A percentile compares a stretch with the other conserved stretches of the same genome.
Evolutionary conservation across 2,329 filamentous ascomycete genomes (phyloP).

Genomic region (Calonectria hawksworthii): DNA sequence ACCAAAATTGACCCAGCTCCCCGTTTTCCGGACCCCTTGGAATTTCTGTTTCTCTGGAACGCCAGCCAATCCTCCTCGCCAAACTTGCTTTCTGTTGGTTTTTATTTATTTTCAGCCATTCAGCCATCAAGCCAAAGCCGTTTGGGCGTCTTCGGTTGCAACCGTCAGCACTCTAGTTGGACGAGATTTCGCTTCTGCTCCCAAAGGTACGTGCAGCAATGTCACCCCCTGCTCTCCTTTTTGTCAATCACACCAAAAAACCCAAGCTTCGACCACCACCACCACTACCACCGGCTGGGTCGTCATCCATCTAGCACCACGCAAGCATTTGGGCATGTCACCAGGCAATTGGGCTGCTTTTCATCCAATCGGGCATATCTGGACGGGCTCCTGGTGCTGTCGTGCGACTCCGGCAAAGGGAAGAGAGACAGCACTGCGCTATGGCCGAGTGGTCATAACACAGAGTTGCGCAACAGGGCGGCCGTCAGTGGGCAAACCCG

Average conservation of each 20-base stretch:
- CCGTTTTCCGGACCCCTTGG: constrained; percentile 7
- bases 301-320: not conserved
- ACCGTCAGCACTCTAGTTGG: constrained; percentile 13
- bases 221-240: not conserved
- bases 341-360: not conserved
- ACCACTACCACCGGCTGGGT: not conserved
- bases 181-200: not conserved
- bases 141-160: not conserved
- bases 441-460: constrained; percentile 9
- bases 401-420: constrained; percentile 8
- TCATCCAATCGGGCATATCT: constrained; percentile 3
- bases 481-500: not conserved
- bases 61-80: not conserved
- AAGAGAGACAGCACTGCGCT: not conserved
- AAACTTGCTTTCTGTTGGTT: not conserved
- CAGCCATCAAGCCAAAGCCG: not conserved
- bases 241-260: not conserved
- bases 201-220: not conserved
- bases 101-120: not conserved
- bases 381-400: not conserved
- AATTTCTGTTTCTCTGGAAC: not conserved
- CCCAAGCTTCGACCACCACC: not conserved
- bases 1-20: constrained; percentile 24
- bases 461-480: not conserved
- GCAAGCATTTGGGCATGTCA: not conserved